Evolutionary conservation across 768 basidiomycete species (phyloP).

Genomic region (Rhodotorula toruloides): DNA sequence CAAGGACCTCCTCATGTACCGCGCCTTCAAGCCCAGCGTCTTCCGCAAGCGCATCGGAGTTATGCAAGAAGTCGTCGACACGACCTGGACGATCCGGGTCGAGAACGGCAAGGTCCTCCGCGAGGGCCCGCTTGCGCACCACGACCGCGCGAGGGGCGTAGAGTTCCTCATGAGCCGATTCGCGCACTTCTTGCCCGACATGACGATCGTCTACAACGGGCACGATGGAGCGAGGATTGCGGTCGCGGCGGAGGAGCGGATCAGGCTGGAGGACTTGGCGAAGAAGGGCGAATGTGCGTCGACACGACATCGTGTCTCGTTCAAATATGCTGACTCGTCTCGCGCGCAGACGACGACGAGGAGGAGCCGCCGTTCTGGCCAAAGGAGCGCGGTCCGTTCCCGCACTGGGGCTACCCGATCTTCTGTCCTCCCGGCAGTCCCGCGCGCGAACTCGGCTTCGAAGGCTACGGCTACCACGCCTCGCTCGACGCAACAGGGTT

Average conservation of each 20-base stretch:
- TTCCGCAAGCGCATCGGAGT: conserved; percentile 38
- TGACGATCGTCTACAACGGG: conserved; percentile 42
- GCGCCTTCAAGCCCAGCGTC: conserved; percentile 40
- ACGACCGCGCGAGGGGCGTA: conserved; percentile 42
- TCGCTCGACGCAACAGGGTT: conserved; percentile 22
- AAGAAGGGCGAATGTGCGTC: conserved; percentile 37
- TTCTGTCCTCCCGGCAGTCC: conserved; percentile 39
- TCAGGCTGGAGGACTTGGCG: conserved; percentile 34
- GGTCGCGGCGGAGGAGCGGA: conserved; percentile 38
- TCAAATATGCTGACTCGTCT: accelerated
- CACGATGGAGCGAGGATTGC: conserved; percentile 40
- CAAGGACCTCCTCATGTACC: conserved; percentile 42
- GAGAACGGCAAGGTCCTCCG: conserved; percentile 27
- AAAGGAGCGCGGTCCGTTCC: conserved; percentile 29
- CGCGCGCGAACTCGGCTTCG: conserved; percentile 37
- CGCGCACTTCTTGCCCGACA: conserved; percentile 38
- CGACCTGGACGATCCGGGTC: conserved; percentile 39
- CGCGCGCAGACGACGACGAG: conserved; percentile 26
- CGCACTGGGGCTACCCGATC: conserved; percentile 40
- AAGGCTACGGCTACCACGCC: conserved; percentile 38
- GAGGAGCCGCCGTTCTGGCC: conserved; percentile 32
- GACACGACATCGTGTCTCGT: no score
- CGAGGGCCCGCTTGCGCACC: conserved; percentile 39
- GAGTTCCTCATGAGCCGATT: conserved; percentile 36
- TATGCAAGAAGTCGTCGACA: conserved; percentile 23